These are phyloP conservation scores for Ogataea ramenticola DNA, from an alignment of 805 yeast genomes.

Conservation along the genomic window DNA sequence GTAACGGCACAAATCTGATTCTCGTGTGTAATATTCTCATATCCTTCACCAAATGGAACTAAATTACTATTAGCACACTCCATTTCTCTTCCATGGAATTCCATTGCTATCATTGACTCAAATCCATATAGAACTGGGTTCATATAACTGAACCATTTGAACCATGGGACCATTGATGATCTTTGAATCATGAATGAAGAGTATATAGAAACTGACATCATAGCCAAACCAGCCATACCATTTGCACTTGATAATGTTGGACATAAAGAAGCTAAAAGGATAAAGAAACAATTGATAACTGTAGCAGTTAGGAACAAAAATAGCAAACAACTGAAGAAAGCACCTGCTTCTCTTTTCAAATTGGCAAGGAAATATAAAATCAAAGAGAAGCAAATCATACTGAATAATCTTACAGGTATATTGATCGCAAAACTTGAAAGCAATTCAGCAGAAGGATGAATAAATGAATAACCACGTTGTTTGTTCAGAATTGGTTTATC, in stretches of 20 bases:
- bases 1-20: slow-evolving; percentile 44
- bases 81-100: slow-evolving; percentile 48
- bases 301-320: slow-evolving; percentile 33
- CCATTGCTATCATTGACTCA: slow-evolving; percentile 52
- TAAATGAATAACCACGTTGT: slow-evolving; percentile 56
- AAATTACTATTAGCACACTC: slow-evolving; percentile 33
- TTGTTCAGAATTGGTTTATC: slow-evolving; percentile 58
- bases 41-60: slow-evolving; percentile 50
- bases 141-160: slow-evolving; percentile 45
- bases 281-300: slow-evolving; percentile 45
- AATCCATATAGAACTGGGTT: slow-evolving; percentile 43
- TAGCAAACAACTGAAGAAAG: slow-evolving; percentile 42
- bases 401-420: slow-evolving; percentile 47
- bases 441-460: slow-evolving; percentile 62
- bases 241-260: slow-evolving; percentile 48
- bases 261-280: slow-evolving; percentile 43
- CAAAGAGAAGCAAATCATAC: slow-evolving; percentile 39
- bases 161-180: slow-evolving; percentile 55
- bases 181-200: slow-evolving; percentile 60
- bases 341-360: slow-evolving; percentile 45
- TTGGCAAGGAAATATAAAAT: slow-evolving; percentile 46
- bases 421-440: slow-evolving; percentile 49
- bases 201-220: slow-evolving; percentile 46
- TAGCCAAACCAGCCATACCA: slow-evolving; percentile 47
- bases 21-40: slow-evolving; percentile 30